Base-by-base conservation (phyloP, 495 filamentous ascomycete species). In the Rhizodiscina lignyota region DNA sequence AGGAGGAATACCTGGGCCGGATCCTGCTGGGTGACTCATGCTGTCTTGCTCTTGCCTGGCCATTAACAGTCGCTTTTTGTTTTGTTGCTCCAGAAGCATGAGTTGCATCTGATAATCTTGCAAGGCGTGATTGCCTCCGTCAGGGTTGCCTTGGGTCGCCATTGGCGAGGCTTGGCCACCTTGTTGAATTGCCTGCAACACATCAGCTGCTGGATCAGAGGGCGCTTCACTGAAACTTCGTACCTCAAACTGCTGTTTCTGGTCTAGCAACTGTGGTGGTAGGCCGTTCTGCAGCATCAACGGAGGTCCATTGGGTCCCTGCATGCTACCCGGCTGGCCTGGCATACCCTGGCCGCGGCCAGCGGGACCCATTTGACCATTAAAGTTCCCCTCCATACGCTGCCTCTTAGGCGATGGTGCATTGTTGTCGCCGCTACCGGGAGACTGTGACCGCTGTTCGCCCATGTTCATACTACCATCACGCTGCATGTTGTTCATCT, bases 101-200 rank as follows among this genome's bases (percentile, higher is more conserved):
- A 97, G 64, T 50, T 97, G 89, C 89, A 94, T 94, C 60, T 97
- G 89, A 57, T 97, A 96, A 54, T 96, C 91, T 53, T 94, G 87
- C 36, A 97, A 65, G 24, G 91, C 91, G 55, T 94, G 86, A 49
- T 89, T 94, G 52, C 83, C 83, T 34, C 71, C 61, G 63, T 10
- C 52, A 51, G 27, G 65, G 59, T 51, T 32, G 30, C 10, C 8
- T 32, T 16, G 8, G 30, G 10, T 16, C 17, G 10, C 8, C 18
- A 32, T 18, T 16, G 30, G 8, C 30, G 8, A 18, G 6, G 17
- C 10, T 16, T 8, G 30, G 65, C 62, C 40, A 18, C 48, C 44
- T 38, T 42, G 21, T 42, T 6, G 30, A 10, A 27, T 27, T 8
- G 8, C 24, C 24, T 27, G 24, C 8, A 27, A 8, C 6, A 27